Evolutionary conservation across 164 flowering plant species (phyloP).

Genomic region (Annona squamosa): DNA sequence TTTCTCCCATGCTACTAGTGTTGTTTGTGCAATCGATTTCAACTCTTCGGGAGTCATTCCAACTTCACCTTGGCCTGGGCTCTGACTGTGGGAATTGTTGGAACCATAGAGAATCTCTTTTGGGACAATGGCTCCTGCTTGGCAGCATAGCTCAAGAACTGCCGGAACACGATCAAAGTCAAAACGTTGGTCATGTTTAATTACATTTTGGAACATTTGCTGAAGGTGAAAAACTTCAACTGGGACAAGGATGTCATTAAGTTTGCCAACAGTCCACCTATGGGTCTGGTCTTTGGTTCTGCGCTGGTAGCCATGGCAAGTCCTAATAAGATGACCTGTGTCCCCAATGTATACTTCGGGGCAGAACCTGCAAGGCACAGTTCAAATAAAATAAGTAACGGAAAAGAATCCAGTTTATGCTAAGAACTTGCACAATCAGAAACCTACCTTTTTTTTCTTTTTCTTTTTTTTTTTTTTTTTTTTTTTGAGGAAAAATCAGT

Average conservation of each 20-base stretch:
- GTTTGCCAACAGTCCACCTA: slow-evolving; percentile 55
- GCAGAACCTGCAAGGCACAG: slow-evolving; percentile 50
- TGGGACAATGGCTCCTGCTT: slow-evolving; percentile 56
- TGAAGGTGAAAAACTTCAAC: slow-evolving; percentile 68
- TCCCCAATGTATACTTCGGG: slow-evolving; percentile 76
- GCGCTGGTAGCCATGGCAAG: slow-evolving; percentile 55
- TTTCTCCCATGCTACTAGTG: slow-evolving; percentile 77
- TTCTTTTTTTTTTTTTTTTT: too few species aligned
- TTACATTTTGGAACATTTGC: slow-evolving; percentile 53
- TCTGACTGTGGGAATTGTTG: not conserved
- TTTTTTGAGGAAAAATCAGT: too few species aligned
- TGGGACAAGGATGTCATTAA: slow-evolving; percentile 68
- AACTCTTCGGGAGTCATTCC: slow-evolving; percentile 31
- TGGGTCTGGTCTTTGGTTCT: slow-evolving; percentile 48
- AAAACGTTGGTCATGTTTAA: slow-evolving; percentile 69
- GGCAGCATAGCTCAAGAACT: slow-evolving; percentile 74
- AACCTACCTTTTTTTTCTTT: not conserved
- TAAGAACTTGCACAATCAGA: not conserved
- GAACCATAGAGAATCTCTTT: slow-evolving; percentile 17
- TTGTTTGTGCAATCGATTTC: slow-evolving; percentile 32
- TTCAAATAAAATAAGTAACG: not conserved
- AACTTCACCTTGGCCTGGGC: not conserved
- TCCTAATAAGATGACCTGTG: slow-evolving; percentile 63
- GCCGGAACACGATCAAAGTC: slow-evolving; percentile 82
- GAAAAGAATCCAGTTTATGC: not conserved